These are phyloP conservation scores for Salix purpurea DNA, from an alignment of 345 rosid genomes.

Conservation along the genomic window DNA sequence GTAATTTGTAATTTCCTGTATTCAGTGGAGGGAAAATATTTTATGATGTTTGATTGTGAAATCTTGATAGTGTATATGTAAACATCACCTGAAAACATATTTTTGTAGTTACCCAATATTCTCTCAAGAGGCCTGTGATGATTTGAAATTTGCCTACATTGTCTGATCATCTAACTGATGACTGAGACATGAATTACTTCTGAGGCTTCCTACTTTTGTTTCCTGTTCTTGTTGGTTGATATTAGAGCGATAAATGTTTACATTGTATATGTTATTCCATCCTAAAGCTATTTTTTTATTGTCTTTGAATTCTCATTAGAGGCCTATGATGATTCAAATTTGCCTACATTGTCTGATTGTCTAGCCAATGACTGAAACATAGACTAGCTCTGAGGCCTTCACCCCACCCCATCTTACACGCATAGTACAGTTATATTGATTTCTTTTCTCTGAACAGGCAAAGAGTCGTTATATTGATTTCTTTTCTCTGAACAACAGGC, in stretches of 20 bases:
- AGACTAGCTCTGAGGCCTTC: not conserved
- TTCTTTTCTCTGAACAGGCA: not conserved
- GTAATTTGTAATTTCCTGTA: not conserved
- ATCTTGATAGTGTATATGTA: not conserved
- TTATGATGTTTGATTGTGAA: not conserved
- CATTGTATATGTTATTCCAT: not conserved
- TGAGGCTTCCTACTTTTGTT: not conserved
- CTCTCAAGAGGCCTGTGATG: not conserved
- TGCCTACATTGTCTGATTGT: slow-evolving; percentile 14
- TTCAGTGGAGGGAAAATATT: not conserved
- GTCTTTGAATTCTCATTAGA: not conserved
- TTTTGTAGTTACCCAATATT: not conserved
- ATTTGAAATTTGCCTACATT: slow-evolving; percentile 6
- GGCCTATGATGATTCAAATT: slow-evolving; percentile 5
- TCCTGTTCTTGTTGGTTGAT: not conserved
- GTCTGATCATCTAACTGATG: slow-evolving; percentile 1
- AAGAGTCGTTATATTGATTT: not conserved
- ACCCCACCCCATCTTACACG: not conserved
- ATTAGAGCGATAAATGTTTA: not conserved
- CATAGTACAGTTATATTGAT: not conserved
- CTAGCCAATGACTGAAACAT: not conserved
- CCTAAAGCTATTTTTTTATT: not conserved
- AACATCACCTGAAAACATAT: not conserved
- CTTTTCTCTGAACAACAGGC: not conserved
- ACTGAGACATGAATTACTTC: not conserved